Evolutionary conservation across 164 flowering plant genomes (phyloP), one percentile per base, ranked within the genome.

Genomic region (Platanus orientalis): DNA sequence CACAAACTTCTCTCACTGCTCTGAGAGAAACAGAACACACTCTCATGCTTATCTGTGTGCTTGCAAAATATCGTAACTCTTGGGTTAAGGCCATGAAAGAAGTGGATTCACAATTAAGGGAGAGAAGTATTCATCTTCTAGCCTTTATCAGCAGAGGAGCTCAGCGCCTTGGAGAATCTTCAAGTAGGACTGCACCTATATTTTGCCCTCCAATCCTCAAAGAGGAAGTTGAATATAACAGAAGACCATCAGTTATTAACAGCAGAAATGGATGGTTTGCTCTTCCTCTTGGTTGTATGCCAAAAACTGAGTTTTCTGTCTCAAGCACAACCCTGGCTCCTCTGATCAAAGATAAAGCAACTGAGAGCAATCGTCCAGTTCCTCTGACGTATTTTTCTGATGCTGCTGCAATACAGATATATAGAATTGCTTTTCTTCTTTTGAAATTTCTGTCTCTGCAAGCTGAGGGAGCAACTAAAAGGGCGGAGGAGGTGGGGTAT

Each of bases 211-310:
- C 97, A 23, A 40, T 76, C 1, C 65, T 69, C 34, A 86, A 84
- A 67, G 91, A 86, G 61, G 97, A 94, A 78, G 20, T 80, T 50
- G 87, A 83, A 50, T 71, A 24, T 61, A 72, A 72, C 75, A 72
- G 64, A 62, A 76, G 73, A 64, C 90, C 84, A 34, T 83, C 96
- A 34, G 70, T 77, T 63, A 32, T 94, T 39, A 73, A 81, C 56
- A 84, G 97, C 80, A 81, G 66, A 73, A 77, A 63, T 69, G 99
- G 96, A 45, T 94, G 99, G 99, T 94, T 91, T 81, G 72, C 83
- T 60, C 77, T 86, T 44, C 79, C 90, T 65, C 73, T 73, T 53
- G 82, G 78, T 48, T 80, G 87, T 71, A 54, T 28, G 12, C 54
- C 81, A 54, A 76, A 78, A 66, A 57, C 76, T 24, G 68, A 67